phyloP scores from a whole-genome alignment of 1,284 basidiomycete species.

The Abortiporus biennis region DNA sequence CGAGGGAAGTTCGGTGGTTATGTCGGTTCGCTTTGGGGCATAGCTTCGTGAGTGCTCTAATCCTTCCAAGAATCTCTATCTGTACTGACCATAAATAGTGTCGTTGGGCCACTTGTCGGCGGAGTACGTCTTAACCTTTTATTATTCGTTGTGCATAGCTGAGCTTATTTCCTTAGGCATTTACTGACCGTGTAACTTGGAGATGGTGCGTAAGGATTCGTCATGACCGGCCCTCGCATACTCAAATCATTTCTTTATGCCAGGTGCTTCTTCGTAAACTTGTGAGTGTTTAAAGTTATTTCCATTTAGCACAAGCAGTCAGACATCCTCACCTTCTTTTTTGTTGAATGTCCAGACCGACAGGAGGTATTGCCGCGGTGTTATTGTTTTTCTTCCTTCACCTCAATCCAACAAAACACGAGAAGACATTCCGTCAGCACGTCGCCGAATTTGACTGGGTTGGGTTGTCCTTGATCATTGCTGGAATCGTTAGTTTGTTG shows the following conservation, averaged over 20 bases:
- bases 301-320: background rate
- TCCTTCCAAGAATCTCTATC: background rate
- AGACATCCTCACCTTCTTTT: too few species aligned
- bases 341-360: constrained; percentile 57
- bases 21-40: constrained; percentile 72
- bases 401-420: constrained; percentile 60
- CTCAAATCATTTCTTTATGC: constrained; percentile 1
- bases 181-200: constrained; percentile 65
- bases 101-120: constrained; percentile 66
- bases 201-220: constrained; percentile 40
- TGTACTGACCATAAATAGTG: constrained; percentile 34
- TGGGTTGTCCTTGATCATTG: constrained; percentile 64
- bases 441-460: constrained; percentile 65
- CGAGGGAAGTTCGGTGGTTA: constrained; percentile 67
- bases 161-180: constrained; percentile 30
- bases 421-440: constrained; percentile 49
- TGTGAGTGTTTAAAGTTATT: constrained; percentile 33
- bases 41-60: constrained; percentile 54
- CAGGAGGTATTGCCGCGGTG: constrained; percentile 61
- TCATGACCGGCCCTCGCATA: constrained; percentile 1
- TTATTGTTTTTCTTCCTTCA: constrained; percentile 76
- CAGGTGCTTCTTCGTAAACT: constrained; percentile 65
- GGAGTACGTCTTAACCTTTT: constrained; percentile 40
- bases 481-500: constrained; percentile 68
- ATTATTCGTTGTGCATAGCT: background rate